Evolutionary conservation across 2,329 filamentous ascomycete species (phyloP), one percentile per base, ranked within the genome.

Genomic region (Talaromyces sp.): DNA sequence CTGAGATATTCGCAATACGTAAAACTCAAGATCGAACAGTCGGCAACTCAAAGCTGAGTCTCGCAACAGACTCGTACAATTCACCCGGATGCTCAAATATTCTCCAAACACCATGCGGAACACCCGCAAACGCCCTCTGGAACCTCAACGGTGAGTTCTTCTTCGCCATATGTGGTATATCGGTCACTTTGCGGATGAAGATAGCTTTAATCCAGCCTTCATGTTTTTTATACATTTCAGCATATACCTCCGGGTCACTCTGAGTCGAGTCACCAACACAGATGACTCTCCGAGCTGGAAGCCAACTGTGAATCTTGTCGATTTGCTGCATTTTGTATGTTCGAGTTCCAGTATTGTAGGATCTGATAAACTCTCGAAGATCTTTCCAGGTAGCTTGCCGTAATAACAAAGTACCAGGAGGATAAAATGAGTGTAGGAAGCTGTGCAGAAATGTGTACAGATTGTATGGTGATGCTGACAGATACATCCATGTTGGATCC

Each of bases 391-490:
- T 91, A 9, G 90, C 88, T 72, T 97, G 92, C 45, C 94, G 89
- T 7, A 98, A 85, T 41, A 97, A 87, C 68, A 97, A 84, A 27
- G 92, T 92, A 11, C 94, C 94, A 2, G 84, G 85, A 0, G 90
- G 91, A 73, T 89, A 98, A 77, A 90, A 80, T 1, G 83, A 75
- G 62, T 88, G 80, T 41, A 92, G 84, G 78, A 98, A 98, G 0
- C 83, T 77, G 64, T 85, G 88, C 27, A 98, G 84, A 78, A 97
- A 95, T 0, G 91, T 90, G 73, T 97, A 97, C 10, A 98, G 85
- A 71, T 96, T 97, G 81, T 97, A 97, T 0, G 94, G 94, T 0
- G 93, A 96, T 0, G 94, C 93, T 0, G 92, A 96, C 56, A 98
- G 85, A 77, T 98, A 98, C 82, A 96, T 97, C 85, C 91, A 97